Percentiles rank a stretch among this genome's conserved stretches.
phyloP scores from a whole-genome alignment of 2,329 filamentous ascomycete species.

The Aspergillus awamori region DNA sequence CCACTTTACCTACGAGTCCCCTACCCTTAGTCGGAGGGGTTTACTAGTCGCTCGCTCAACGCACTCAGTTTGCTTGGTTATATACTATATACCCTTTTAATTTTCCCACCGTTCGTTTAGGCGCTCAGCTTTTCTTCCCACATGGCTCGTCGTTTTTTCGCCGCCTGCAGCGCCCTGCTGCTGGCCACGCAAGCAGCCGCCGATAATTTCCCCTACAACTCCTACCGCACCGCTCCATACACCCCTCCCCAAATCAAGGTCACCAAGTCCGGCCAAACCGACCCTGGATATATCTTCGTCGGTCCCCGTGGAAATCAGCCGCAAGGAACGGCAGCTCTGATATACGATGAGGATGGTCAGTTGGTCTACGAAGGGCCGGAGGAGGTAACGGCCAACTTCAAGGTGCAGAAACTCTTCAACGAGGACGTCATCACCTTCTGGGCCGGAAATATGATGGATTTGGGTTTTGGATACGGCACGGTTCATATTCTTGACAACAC shows the following conservation, averaged over 20 bases:
- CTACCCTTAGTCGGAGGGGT: neutral
- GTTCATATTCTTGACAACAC: conserved; percentile 39
- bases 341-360: conserved; percentile 40
- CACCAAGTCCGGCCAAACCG: conserved; percentile 34
- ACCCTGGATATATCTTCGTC: conserved; percentile 40
- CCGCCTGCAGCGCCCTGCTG: conserved; percentile 20
- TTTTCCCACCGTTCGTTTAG: neutral
- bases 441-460: conserved; percentile 32
- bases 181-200: conserved; percentile 21
- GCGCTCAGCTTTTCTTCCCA: neutral
- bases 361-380: conserved; percentile 41
- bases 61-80: neutral
- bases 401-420: conserved; percentile 38
- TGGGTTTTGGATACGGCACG: conserved; percentile 35
- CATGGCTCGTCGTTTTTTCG: conserved; percentile 18
- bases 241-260: conserved; percentile 34
- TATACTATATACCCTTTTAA: neutral
- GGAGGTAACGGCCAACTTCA: conserved; percentile 38
- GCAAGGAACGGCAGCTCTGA: conserved; percentile 36
- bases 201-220: conserved; percentile 25
- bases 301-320: conserved; percentile 33
- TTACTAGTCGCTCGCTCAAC: neutral
- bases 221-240: conserved; percentile 20
- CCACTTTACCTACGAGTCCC: neutral
- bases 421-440: conserved; percentile 42